These are phyloP conservation scores for Tremella yokohamensis DNA, from an alignment of 768 basidiomycete genomes.

Conservation along the genomic window DNA sequence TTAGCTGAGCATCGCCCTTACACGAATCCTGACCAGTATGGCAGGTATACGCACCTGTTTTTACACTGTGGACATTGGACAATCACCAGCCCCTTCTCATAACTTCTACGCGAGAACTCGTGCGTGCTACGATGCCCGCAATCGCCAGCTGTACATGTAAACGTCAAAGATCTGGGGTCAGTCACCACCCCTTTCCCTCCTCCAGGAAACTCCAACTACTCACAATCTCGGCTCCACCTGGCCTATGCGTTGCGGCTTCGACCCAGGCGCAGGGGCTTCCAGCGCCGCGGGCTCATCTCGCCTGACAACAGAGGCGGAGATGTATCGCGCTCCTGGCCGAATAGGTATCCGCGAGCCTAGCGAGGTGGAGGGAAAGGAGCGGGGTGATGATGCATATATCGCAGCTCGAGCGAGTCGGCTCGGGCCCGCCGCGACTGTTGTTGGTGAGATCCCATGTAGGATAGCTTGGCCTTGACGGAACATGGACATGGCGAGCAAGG, in stretches of 20 bases:
- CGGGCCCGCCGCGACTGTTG: too few relatives aligned
- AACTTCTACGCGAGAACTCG: conserved; percentile 77
- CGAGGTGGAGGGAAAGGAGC: too few relatives aligned
- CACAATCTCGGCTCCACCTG: conserved; percentile 42
- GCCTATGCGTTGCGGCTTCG: conserved; percentile 26
- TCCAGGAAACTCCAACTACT: conserved; percentile 6
- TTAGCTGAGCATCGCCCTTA: too few relatives aligned
- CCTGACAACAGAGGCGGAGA: neutral
- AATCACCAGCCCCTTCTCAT: conserved; percentile 82
- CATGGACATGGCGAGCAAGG: too few relatives aligned
- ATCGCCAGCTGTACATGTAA: conserved; percentile 46
- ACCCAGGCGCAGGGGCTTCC: conserved; percentile 10
- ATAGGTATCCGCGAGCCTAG: too few relatives aligned
- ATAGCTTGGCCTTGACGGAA: too few relatives aligned
- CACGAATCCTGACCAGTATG: too few relatives aligned
- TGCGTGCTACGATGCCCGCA: conserved; percentile 82
- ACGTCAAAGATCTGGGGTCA: conserved; percentile 43
- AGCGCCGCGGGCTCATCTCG: neutral
- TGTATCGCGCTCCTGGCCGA: neutral
- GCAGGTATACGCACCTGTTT: conserved; percentile 62
- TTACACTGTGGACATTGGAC: conserved; percentile 87
- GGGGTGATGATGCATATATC: too few relatives aligned
- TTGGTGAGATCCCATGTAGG: too few relatives aligned
- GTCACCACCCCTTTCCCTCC: neutral
- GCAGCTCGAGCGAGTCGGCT: too few relatives aligned